phyloP scores from a whole-genome alignment of 768 basidiomycete species.

The Leccinum broughii region DNA sequence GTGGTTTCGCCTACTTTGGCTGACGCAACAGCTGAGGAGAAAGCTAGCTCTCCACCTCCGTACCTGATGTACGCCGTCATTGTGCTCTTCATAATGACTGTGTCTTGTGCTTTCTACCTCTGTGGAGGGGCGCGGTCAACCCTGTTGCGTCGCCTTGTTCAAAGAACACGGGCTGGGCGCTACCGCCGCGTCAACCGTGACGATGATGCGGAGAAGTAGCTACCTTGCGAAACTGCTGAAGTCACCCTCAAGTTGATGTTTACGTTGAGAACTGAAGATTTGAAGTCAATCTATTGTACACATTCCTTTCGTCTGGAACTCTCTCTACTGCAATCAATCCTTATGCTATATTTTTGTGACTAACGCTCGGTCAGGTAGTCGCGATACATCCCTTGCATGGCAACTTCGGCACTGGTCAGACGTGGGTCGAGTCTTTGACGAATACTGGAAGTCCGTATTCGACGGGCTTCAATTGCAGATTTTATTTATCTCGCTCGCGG shows the following conservation, averaged over 20 bases:
- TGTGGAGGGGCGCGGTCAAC: slow-evolving; percentile 42
- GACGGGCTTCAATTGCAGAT: background rate
- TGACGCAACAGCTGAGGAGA: slow-evolving; percentile 7
- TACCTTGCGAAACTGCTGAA: background rate
- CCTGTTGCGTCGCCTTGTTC: slow-evolving; percentile 42
- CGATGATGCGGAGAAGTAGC: slow-evolving; percentile 55
- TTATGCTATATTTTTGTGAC: background rate
- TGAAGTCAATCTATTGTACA: background rate
- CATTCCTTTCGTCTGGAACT: background rate
- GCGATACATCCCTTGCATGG: background rate
- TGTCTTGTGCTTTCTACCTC: slow-evolving; percentile 45
- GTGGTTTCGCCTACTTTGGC: slow-evolving; percentile 1
- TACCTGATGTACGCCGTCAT: slow-evolving; percentile 24
- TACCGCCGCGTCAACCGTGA: slow-evolving; percentile 49
- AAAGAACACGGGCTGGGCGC: slow-evolving; percentile 33
- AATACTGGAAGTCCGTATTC: background rate
- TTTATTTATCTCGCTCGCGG: background rate
- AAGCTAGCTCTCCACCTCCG: slow-evolving; percentile 1
- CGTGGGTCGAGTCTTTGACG: too few relatives aligned
- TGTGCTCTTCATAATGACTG: slow-evolving; percentile 43
- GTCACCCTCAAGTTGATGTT: background rate
- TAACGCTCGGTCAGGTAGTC: background rate
- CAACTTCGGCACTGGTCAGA: background rate
- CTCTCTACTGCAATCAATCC: background rate
- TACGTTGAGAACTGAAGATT: background rate